Percentiles rank a stretch among this genome's conserved stretches.
phyloP scores from a whole-genome alignment of 495 filamentous ascomycete genomes.

The Daldinia caldariorum region DNA sequence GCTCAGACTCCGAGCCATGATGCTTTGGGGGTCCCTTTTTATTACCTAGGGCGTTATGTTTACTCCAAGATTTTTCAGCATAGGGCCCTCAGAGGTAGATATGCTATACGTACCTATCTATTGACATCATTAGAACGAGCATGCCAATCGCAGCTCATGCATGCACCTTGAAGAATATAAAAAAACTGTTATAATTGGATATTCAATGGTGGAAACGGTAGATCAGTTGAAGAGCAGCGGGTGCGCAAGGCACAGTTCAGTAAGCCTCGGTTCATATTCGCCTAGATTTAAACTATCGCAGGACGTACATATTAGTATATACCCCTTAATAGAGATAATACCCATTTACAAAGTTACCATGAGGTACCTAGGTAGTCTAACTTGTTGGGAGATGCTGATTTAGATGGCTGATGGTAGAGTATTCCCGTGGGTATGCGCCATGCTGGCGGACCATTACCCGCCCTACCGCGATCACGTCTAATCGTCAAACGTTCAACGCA shows the following conservation, averaged over 20 bases:
- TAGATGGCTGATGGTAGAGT: not conserved
- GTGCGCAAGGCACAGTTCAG: not conserved
- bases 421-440: not conserved
- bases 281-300: not conserved
- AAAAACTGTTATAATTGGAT: not conserved
- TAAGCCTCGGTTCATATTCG: not conserved
- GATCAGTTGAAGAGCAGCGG: conserved; percentile 1
- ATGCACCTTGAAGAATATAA: not conserved
- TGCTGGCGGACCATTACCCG: not conserved
- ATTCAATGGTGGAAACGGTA: not conserved
- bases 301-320: conserved; percentile 4
- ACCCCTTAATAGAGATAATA: conserved; percentile 6
- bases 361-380: not conserved
- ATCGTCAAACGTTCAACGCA: not conserved
- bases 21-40: not conserved
- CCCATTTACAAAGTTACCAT: too few relatives aligned
- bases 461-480: not conserved
- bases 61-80: not conserved
- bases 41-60: not conserved
- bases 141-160: not conserved
- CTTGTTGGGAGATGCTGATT: not conserved
- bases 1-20: not conserved
- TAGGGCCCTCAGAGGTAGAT: not conserved
- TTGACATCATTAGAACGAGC: not conserved
- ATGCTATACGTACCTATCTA: not conserved